Conservation (phyloP, 1,284 basidiomycete species). For the Ganoderma sinense region DNA sequence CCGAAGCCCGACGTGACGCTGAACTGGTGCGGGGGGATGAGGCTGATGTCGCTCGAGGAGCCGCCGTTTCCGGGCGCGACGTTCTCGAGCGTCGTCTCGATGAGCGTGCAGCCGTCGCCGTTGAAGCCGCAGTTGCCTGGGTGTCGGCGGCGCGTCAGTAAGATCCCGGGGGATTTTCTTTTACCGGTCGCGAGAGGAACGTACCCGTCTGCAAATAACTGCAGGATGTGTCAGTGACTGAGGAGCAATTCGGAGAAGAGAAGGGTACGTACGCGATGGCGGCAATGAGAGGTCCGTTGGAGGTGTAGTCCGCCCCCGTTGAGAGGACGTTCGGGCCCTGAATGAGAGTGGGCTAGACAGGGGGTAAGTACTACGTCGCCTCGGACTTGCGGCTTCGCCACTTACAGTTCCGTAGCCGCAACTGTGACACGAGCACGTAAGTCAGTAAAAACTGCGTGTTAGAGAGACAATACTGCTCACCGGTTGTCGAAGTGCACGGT, state of each 20-base stretch:
- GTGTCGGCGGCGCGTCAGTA: neutral
- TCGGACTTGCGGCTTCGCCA: neutral
- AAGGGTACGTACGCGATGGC: conserved; percentile 43
- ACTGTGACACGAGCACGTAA: neutral
- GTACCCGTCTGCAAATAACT: conserved; percentile 44
- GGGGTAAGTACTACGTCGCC: conserved; percentile 16
- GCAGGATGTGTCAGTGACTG: neutral
- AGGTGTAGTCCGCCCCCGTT: conserved; percentile 43
- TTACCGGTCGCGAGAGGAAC: conserved; percentile 6
- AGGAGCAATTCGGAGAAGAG: neutral
- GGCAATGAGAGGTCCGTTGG: conserved; percentile 36
- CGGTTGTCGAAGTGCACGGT: conserved; percentile 47
- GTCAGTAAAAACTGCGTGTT: too few relatives aligned
- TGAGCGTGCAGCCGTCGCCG: conserved; percentile 50
- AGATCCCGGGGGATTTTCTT: neutral
- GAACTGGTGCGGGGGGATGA: conserved; percentile 48
- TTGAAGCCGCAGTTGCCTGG: conserved; percentile 46
- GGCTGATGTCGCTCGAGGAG: conserved; percentile 50
- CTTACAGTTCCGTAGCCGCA: conserved; percentile 6
- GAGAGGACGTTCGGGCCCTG: conserved; percentile 42
- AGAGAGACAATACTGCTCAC: conserved; percentile 34
- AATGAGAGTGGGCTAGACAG: conserved; percentile 42
- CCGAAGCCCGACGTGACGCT: conserved; percentile 42
- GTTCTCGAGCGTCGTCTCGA: conserved; percentile 54
- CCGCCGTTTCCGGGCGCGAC: conserved; percentile 47